Conservation (phyloP, 768 basidiomycete species). For the Baorangia bicolor region DNA sequence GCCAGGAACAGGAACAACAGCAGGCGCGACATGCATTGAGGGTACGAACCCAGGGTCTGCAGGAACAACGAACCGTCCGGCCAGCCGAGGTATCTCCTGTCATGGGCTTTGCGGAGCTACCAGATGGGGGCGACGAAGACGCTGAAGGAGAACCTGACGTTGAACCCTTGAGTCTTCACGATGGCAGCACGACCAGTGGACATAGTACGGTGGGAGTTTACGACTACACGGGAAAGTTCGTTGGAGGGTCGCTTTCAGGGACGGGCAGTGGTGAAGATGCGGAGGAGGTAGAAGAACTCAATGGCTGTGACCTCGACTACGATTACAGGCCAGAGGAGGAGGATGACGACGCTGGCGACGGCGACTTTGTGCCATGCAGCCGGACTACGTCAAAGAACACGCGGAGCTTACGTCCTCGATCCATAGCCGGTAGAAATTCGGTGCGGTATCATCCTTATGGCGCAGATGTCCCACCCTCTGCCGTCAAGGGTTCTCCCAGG, state of each 20-base stretch:
- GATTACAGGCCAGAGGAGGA: conserved; percentile 32
- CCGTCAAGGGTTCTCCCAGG: conserved; percentile 29
- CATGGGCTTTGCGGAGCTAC: conserved; percentile 30
- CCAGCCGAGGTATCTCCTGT: conserved; percentile 35
- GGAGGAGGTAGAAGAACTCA: conserved; percentile 25
- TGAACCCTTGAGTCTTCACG: conserved; percentile 29
- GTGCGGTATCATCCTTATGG: conserved; percentile 35
- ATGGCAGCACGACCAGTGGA: conserved; percentile 17
- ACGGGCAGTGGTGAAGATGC: conserved; percentile 25
- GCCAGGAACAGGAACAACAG: conserved; percentile 39
- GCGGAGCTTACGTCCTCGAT: conserved; percentile 37
- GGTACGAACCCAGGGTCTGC: conserved; percentile 33
- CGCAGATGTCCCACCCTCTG: conserved; percentile 27
- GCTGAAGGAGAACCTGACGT: conserved; percentile 36
- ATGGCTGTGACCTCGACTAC: conserved; percentile 25
- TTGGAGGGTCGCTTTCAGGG: conserved; percentile 25
- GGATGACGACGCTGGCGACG: conserved; percentile 33
- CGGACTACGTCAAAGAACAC: conserved; percentile 38
- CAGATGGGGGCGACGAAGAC: conserved; percentile 34
- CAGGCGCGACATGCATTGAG: conserved; percentile 31
- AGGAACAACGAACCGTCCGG: conserved; percentile 33
- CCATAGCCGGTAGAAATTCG: conserved; percentile 33
- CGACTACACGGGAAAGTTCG: conserved; percentile 20
- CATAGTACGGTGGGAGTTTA: conserved; percentile 30
- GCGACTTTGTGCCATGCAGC: conserved; percentile 33